Base-by-base conservation (phyloP, 208 protist genomes). In the Leishmania amazonensis region DNA sequence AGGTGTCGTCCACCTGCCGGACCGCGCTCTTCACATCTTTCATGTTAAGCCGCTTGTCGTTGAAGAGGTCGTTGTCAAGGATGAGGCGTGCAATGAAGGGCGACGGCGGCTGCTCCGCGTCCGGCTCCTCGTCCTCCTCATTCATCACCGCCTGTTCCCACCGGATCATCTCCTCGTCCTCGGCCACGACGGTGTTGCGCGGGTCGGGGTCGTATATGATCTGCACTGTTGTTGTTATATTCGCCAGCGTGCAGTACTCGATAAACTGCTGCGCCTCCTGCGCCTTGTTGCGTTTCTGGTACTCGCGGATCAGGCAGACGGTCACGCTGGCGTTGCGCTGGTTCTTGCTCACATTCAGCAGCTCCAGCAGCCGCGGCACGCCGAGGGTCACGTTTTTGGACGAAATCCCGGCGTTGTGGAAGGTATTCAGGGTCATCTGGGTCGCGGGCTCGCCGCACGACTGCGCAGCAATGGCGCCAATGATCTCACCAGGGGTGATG, bases 341-440 rank as follows among this genome's bases (percentile, higher is more conserved):
- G 42, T 96, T 97, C 76, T 98, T 96, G 38, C 99, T 97, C 42
- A 99, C 95, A 84, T 99, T 99, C 78, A 99, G 99, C 68, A 99
- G 88, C 92, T 99, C 99, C 71, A 99, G 97, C 70, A 99, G 92
- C 45, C 99, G 98, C 38, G 99, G 99, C 47, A 99, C 99, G 88
- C 99, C 99, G 42, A 99, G 97, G 8, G 99, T 99, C 38, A 99
- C 99, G 89, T 99, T 99, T 90, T 99, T 99, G 68, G 96, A 95
- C 9, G 98, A 99, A 74, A 99, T 99, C 88, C 99, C 99, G 54
- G 99, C 99, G 87, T 98, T 99, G 93, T 99, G 99, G 94, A 99
- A 99, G 49, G 99, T 99, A 89, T 99, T 99, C 8, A 99, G 94
- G 17, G 99, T 99, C 99, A 99, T 99, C 90, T 99, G 99, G 72